Base-by-base conservation (phyloP, 106 monocot genomes). In the Alisma plantagoaquatica region DNA sequence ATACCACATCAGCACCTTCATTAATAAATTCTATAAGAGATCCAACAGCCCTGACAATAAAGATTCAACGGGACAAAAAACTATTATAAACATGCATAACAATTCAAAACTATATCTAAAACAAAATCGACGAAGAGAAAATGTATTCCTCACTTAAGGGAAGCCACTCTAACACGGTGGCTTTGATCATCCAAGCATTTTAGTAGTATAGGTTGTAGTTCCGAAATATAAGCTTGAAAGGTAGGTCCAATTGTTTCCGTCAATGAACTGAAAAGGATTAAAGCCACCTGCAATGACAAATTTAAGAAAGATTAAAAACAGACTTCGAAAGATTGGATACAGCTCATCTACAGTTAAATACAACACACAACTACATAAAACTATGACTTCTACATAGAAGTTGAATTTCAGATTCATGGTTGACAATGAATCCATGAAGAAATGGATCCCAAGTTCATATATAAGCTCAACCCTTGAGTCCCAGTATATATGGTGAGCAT, bases 161-260 rank as follows among this genome's bases (percentile, higher is more conserved):
- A 89, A 53, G 98, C 98, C 71, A 98, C 77, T 77, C 98, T 73
- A 17, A 98, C 98, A 31, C 85, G 85, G 32, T 60, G 77, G 66
- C 98, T 82, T 53, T 98, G 85, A 67, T 90, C 90, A 90, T 98
- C 85, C 55, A 98, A 60, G 67, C 90, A 78, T 70, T 86, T 98
- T 47, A 98, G 70, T 18, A 98, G 69, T 53, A 98, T 59, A 42
- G 90, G 84, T 42, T 90, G 85, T 29, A 98, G 57, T 60, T 82
- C 63, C 44, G 58, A 42, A 41, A 98, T 31, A 71, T 98, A 76
- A 16, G 90, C 64, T 69, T 85, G 85, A 72, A 98, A 98, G 33
- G 84, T 98, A 2, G 88, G 49, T 35, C 96, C 96, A 58, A 90
- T 98, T 33, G 96, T 98, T 77, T 98, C 89, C 15, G 78, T 90